These are phyloP conservation scores for Ramaria rubella DNA, from an alignment of 768 basidiomycete species.

Conservation along the genomic window DNA sequence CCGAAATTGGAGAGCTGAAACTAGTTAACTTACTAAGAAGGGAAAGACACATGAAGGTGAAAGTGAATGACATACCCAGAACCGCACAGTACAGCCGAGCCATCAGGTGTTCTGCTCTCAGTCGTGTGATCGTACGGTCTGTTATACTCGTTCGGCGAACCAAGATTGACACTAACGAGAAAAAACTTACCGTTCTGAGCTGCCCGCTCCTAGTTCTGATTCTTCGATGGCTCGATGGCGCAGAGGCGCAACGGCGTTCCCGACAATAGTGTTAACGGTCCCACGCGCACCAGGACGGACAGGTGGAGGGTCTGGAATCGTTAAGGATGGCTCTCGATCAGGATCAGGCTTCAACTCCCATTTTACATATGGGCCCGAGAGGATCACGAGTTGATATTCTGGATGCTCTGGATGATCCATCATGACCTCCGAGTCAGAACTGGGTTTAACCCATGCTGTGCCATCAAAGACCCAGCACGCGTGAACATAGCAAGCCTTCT, in stretches of 20 bases:
- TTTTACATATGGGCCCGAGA: background rate
- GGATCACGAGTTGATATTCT: background rate
- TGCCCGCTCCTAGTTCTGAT: background rate
- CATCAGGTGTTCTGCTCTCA: background rate
- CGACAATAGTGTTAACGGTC: background rate
- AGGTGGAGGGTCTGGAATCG: background rate
- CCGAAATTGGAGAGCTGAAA: background rate
- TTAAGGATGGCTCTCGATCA: background rate
- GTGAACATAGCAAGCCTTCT: background rate
- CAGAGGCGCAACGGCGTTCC: background rate
- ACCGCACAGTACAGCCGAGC: background rate
- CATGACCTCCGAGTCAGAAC: background rate
- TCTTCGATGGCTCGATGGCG: background rate
- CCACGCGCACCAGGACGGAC: background rate
- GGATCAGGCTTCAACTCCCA: constrained; percentile 1
- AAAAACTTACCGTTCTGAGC: too few species aligned
- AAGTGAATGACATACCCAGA: background rate
- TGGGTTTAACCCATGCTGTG: background rate
- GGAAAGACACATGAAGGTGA: too few species aligned
- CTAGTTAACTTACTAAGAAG: too few species aligned
- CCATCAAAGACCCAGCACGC: constrained; percentile 3
- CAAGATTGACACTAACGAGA: too few species aligned
- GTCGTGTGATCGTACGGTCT: background rate
- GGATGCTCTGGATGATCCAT: background rate
- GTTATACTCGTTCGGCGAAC: too few species aligned